These are phyloP conservation scores for Petasospora fabianii DNA, from an alignment of 1,139 yeast genomes.

Conservation along the genomic window DNA sequence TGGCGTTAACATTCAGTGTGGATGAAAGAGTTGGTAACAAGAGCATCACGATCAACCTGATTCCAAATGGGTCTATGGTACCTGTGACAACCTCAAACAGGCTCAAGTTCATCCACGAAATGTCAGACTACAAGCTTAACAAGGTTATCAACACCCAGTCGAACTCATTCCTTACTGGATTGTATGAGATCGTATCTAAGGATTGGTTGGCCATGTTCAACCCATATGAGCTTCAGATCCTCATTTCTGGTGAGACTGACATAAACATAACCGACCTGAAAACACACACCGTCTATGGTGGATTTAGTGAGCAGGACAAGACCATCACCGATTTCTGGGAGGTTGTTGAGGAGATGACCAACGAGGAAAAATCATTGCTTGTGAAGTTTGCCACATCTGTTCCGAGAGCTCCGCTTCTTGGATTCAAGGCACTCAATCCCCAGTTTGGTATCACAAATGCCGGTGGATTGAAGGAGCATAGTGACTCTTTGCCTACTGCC, in stretches of 20 bases:
- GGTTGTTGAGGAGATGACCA: constrained; percentile 62
- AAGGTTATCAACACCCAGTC: constrained; percentile 57
- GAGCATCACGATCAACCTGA: constrained; percentile 48
- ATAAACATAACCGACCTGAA: constrained; percentile 70
- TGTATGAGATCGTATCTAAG: constrained; percentile 62
- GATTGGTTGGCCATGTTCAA: constrained; percentile 84
- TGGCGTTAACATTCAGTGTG: constrained; percentile 67
- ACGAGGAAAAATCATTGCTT: constrained; percentile 57
- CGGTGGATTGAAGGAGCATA: constrained; percentile 42
- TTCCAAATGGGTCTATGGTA: constrained; percentile 54
- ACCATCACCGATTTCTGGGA: constrained; percentile 72
- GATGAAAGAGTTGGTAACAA: constrained; percentile 26
- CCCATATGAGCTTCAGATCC: constrained; percentile 74
- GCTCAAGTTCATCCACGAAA: constrained; percentile 69
- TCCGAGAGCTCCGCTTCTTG: constrained; percentile 85
- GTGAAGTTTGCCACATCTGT: constrained; percentile 89
- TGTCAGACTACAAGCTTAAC: constrained; percentile 79
- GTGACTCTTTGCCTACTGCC: constrained; percentile 84
- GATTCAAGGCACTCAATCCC: constrained; percentile 74
- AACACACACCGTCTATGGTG: constrained; percentile 62
- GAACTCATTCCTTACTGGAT: constrained; percentile 64
- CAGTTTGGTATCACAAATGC: constrained; percentile 75
- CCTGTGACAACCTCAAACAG: constrained; percentile 61
- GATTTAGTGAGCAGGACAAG: constrained; percentile 52
- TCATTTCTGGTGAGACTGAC: constrained; percentile 71